Base-by-base conservation (phyloP, 2,329 filamentous ascomycete genomes). In the Dothideomycetidae sp. region DNA sequence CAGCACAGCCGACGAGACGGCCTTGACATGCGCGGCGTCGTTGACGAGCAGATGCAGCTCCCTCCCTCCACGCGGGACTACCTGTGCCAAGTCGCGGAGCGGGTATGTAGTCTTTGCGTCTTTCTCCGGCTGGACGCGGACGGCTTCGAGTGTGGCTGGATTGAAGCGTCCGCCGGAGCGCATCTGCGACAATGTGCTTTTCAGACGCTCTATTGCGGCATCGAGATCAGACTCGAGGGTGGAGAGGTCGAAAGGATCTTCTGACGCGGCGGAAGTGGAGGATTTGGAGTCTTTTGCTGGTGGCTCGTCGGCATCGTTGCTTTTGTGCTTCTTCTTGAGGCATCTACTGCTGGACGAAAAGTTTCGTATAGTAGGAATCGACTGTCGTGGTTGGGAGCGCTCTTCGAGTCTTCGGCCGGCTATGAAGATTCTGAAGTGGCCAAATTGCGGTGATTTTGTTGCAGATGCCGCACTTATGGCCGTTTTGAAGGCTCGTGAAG, bases 71-170 rank as follows among this genome's bases (percentile, higher is more conserved):
- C 76, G 75, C 0, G 74, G 73, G 28, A 81, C 62, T 11, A 81
- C 72, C 50, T 79, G 76, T 2, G 75, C 77, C 40, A 82, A 50
- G 50, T 80, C 75, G 7, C 68, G 65, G 35, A 82, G 48, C 44
- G 60, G 64, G 29, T 37, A 26, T 7, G 31, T 26, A 15, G 23
- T 19, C n/a, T 39, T 41, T 49, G 51, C n/a, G 50, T 51, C 39
- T 49, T 75, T 71, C 41, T 59, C 63, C 33, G 77, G 48, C 34
- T 67, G 60, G n/a, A 81, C 75, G 26, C 67, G 65, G 37, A 81
- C 48, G 13, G 56, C 60, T 54, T 81, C 77, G 18, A 81, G 60
- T 2, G 68, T 53, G 33, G 75, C 68, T 0, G 73, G 70, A 43
- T 76, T 78, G 50, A 78, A 67, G 16, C 73, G 59, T 0, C 75